Evolutionary conservation across 768 basidiomycete genomes (phyloP).

Genomic region (Pulveroboletus sp.): DNA sequence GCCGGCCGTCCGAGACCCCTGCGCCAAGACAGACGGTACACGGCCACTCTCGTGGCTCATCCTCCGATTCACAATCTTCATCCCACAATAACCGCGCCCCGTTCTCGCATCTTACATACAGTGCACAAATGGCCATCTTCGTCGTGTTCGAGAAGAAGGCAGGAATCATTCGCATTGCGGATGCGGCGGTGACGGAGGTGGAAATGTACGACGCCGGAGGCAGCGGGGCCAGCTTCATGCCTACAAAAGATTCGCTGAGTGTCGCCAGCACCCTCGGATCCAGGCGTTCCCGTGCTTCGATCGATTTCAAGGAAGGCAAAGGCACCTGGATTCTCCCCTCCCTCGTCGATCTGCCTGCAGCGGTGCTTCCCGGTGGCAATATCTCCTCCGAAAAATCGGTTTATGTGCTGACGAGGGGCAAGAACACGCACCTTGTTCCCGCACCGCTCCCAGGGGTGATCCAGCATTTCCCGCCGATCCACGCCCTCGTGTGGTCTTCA

Average conservation of each 20-base stretch:
- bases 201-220: slow-evolving; percentile 47
- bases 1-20: slow-evolving; percentile 41
- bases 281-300: slow-evolving; percentile 40
- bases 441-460: slow-evolving; percentile 60
- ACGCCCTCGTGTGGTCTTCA: slow-evolving; percentile 53
- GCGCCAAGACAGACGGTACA: slow-evolving; percentile 22
- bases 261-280: slow-evolving; percentile 21
- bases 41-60: slow-evolving; percentile 42
- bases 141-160: slow-evolving; percentile 87
- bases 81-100: slow-evolving; percentile 25
- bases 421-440: slow-evolving; percentile 61
- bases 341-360: slow-evolving; percentile 23
- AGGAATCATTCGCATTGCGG: slow-evolving; percentile 73
- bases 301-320: slow-evolving; percentile 39
- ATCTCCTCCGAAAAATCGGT: slow-evolving; percentile 37
- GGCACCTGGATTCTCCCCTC: slow-evolving; percentile 28
- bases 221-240: slow-evolving; percentile 20
- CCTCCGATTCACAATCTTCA: slow-evolving; percentile 37
- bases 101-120: slow-evolving; percentile 46
- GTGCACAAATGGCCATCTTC: slow-evolving; percentile 74
- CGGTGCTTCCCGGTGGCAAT: slow-evolving; percentile 16
- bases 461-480: slow-evolving; percentile 46
- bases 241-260: slow-evolving; percentile 23
- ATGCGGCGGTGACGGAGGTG: slow-evolving; percentile 78
- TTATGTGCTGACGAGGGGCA: slow-evolving; percentile 66